These are phyloP conservation scores for Chloranthus sessilifolius DNA, from an alignment of 164 flowering plant species.

Conservation along the genomic window DNA sequence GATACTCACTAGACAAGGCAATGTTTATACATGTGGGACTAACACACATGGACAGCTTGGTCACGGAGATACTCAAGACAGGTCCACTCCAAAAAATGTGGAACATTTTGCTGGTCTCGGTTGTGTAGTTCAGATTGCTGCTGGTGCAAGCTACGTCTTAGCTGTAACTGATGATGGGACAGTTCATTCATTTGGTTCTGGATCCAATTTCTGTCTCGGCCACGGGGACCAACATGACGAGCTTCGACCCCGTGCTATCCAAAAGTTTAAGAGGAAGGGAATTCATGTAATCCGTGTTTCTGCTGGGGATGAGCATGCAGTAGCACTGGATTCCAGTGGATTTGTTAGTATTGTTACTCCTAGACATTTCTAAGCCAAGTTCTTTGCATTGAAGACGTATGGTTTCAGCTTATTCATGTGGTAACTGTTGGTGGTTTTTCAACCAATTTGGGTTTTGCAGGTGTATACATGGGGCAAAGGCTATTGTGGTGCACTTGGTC, in stretches of 20 bases:
- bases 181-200: slow-evolving; percentile 86
- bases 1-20: slow-evolving; percentile 73
- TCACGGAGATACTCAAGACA: slow-evolving; percentile 73
- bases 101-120: slow-evolving; percentile 48
- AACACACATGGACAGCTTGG: slow-evolving; percentile 92
- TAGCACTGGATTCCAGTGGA: slow-evolving; percentile 95
- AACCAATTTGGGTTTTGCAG: slow-evolving; percentile 27
- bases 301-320: slow-evolving; percentile 95
- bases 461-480: slow-evolving; percentile 99
- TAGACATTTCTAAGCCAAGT: too few species aligned
- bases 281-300: slow-evolving; percentile 74
- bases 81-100: slow-evolving; percentile 62
- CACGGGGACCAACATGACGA: slow-evolving; percentile 90
- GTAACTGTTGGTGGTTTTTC: slow-evolving; percentile 1
- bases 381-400: too few species aligned
- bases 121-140: slow-evolving; percentile 67
- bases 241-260: slow-evolving; percentile 64
- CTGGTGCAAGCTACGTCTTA: slow-evolving; percentile 78
- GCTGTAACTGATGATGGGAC: slow-evolving; percentile 68
- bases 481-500: slow-evolving; percentile 94
- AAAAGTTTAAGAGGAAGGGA: slow-evolving; percentile 59
- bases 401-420: slow-evolving; percentile 6
- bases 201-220: slow-evolving; percentile 89
- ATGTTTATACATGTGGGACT: slow-evolving; percentile 78
- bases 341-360: slow-evolving; percentile 40